A percentile compares a stretch with the other conserved stretches of the same genome.
These are phyloP conservation scores for Blastobotrys serpentis DNA, from an alignment of 1,139 yeast species.

Conservation along the genomic window DNA sequence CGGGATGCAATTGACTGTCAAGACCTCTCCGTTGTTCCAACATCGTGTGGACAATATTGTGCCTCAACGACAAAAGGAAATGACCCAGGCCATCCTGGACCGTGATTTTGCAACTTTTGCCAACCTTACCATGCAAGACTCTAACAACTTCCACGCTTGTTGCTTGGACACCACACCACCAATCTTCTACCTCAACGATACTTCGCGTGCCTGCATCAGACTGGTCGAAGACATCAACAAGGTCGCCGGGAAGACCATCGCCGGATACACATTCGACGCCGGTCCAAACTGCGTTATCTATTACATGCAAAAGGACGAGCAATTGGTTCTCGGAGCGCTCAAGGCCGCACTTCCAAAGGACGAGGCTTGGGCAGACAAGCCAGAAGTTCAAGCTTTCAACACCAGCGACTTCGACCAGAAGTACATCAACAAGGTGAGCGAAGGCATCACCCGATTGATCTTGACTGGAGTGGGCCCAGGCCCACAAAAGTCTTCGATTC, in stretches of 20 bases:
- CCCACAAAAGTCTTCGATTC: constrained; percentile 43
- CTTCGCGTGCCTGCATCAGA: constrained; percentile 85
- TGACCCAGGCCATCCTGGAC: constrained; percentile 70
- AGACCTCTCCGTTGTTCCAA: constrained; percentile 80
- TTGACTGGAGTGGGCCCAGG: constrained; percentile 86
- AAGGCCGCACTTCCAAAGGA: constrained; percentile 49
- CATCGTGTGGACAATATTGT: constrained; percentile 78
- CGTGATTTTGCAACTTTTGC: constrained; percentile 81
- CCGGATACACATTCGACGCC: constrained; percentile 97
- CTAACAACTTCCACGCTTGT: constrained; percentile 95
- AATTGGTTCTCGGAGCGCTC: constrained; percentile 48
- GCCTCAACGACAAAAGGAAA: constrained; percentile 75
- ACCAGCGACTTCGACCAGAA: constrained; percentile 41
- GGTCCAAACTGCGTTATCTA: constrained; percentile 98
- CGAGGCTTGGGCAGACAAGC: constrained; percentile 66
- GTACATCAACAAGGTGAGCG: constrained; percentile 53
- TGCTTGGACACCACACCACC: constrained; percentile 96
- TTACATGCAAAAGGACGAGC: constrained; percentile 73
- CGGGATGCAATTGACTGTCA: constrained; percentile 95
- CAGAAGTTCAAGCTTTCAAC: constrained; percentile 32
- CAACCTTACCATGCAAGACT: constrained; percentile 89
- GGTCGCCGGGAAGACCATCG: constrained; percentile 58
- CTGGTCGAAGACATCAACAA: constrained; percentile 77
- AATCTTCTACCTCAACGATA: constrained; percentile 89
- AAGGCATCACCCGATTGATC: constrained; percentile 78